phyloP scores from a whole-genome alignment of 1,284 basidiomycete species.

The Moesziomyces sp. region DNA sequence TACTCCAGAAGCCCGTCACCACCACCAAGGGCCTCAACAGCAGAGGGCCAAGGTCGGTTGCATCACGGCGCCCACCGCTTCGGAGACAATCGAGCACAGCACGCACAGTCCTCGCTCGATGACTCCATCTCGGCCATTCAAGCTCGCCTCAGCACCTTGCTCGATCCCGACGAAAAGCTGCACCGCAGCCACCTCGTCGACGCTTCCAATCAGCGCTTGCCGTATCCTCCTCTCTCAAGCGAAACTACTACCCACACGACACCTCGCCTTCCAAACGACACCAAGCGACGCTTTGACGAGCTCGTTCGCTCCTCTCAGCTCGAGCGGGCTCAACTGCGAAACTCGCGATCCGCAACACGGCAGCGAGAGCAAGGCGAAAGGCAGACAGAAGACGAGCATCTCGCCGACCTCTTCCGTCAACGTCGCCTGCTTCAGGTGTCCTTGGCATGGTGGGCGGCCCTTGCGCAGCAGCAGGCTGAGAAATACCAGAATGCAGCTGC shows the following conservation, averaged over 20 bases:
- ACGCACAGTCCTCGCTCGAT: constrained; percentile 1
- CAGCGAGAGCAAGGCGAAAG: constrained; percentile 28
- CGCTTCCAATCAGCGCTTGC: not conserved
- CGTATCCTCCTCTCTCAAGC: not conserved
- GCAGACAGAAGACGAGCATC: not conserved
- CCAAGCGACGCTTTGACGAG: constrained; percentile 46
- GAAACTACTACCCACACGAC: not conserved
- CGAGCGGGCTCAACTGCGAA: constrained; percentile 24
- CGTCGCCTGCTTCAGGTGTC: constrained; percentile 22
- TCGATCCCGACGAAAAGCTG: constrained; percentile 3
- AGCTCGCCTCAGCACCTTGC: constrained; percentile 20
- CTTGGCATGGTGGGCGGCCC: constrained; percentile 49
- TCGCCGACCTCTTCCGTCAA: constrained; percentile 32
- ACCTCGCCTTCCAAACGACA: constrained; percentile 12
- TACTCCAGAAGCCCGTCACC: too few species aligned
- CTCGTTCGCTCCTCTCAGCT: constrained; percentile 42
- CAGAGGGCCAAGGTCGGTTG: not conserved
- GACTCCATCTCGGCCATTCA: constrained; percentile 46
- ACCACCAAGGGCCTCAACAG: too few species aligned
- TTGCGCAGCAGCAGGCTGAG: constrained; percentile 25
- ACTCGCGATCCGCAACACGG: constrained; percentile 6
- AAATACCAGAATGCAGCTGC: constrained; percentile 20
- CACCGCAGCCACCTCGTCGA: not conserved
- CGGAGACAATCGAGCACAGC: not conserved
- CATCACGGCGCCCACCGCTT: not conserved